phyloP scores from a whole-genome alignment of 495 filamentous ascomycete species.

The Penicillium cosmopolitanum region DNA sequence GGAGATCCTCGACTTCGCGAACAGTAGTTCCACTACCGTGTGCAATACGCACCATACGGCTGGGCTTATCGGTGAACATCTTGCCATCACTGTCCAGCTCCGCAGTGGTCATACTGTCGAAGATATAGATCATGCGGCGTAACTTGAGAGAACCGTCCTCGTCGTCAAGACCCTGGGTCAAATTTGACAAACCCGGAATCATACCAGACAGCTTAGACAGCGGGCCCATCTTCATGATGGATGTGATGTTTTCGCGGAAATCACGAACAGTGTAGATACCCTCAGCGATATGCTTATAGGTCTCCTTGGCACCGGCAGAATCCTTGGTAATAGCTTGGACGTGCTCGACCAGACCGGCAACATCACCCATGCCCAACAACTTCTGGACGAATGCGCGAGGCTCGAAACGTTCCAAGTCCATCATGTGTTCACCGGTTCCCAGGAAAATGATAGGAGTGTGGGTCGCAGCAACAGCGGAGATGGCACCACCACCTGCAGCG shows the following conservation, averaged over 20 bases:
- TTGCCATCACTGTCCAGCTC: conserved; percentile 96
- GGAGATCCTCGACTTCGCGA: conserved; percentile 93
- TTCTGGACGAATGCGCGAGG: conserved; percentile 91
- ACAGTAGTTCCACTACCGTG: conserved; percentile 88
- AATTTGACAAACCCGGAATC: conserved; percentile 91
- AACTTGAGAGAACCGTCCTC: conserved; percentile 91
- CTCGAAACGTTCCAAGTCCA: conserved; percentile 91
- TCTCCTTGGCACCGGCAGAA: conserved; percentile 77
- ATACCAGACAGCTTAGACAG: conserved; percentile 97
- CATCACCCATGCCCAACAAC: conserved; percentile 95
- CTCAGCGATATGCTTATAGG: conserved; percentile 97
- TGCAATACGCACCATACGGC: conserved; percentile 92
- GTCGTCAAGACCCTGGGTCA: conserved; percentile 95
- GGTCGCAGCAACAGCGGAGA: conserved; percentile 96
- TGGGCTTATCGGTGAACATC: conserved; percentile 88
- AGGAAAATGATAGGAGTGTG: conserved; percentile 97
- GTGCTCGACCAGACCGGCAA: conserved; percentile 93
- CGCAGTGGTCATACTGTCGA: conserved; percentile 94
- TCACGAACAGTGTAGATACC: conserved; percentile 96
- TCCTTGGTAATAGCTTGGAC: conserved; percentile 97
- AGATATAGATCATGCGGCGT: conserved; percentile 98
- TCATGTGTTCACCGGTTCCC: conserved; percentile 94
- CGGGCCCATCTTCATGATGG: conserved; percentile 99
- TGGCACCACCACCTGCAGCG: conserved; percentile 92
- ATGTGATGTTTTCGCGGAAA: conserved; percentile 90